Evolutionary conservation across 345 rosid genomes (phyloP), one percentile per base, ranked within the genome.

Genomic region (Pugionium cornutum): DNA sequence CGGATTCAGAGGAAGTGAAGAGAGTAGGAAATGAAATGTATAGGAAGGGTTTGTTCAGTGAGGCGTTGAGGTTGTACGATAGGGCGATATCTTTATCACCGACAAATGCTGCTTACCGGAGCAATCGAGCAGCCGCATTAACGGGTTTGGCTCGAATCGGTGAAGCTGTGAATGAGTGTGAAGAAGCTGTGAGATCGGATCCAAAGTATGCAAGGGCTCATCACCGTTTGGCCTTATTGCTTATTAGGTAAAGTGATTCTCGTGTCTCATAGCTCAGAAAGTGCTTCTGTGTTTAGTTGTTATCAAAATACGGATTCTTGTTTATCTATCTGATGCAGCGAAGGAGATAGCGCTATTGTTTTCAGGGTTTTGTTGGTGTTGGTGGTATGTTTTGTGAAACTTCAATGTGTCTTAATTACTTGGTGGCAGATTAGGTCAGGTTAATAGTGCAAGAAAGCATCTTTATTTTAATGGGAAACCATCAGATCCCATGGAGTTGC

Each of bases 71-170:
- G 31, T 68, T 85, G 67, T 89, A 89, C 31, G 94, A 85, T 43
- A 81, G 75, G 71, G 97, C 97, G 33, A 81, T 89, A 56, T 69
- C 78, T 10, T 66, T 82, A 60, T 76, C 80, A 9, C 97, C 94
- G 0, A 66, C 64, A 7, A 89, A 85, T 53, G 85, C 91, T 0
- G 83, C 94, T 4, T 89, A 77, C 41, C 66, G 81, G 69, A 79
- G 85, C 76, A 89, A 89, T 61, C 73, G 91, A n/a, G 97, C 91
- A 0, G 94, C 94, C 0, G 94, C 89, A 1, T 75, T 89, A 67
- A 81, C 77, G 40, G 81, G 78, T 6, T 72, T 87, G 48, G 84
- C 80, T 7, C 74, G 82, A 66, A 27, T 87, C 43, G 81, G 57
- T 26, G 94, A 87, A 67, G 97, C 97, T 0, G 80, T 89, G 51